Base-by-base conservation (phyloP, 2,329 filamentous ascomycete genomes). In the Penicillium crustosum region DNA sequence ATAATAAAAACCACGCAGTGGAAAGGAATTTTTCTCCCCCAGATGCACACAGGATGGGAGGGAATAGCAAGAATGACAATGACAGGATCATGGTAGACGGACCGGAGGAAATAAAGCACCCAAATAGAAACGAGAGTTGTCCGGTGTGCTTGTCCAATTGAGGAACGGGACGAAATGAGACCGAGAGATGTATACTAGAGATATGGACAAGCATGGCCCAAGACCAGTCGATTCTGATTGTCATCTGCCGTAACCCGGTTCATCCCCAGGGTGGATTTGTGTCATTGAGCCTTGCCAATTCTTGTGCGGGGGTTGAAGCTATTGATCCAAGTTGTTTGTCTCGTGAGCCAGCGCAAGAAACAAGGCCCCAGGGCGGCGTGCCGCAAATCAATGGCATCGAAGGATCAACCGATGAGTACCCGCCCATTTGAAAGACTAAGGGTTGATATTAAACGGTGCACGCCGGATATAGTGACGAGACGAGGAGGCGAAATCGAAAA, bases 391-490 rank as follows among this genome's bases (percentile, higher is more conserved):
- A 56, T 52, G 25, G 35, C n/a, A 15, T 51, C 43, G 38, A 41
- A 38, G 31, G 19, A 39, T 58, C 55, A 55, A 48, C 51, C 55
- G 19, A 44, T 45, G 41, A 51, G 39, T 33, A 33, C 35, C 38
- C 51, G 53, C 47, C 53, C 42, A 41, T 54, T 53, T 53, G 56
- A 59, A 58, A 33, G 39, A 57, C 54, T 48, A 63, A 52, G 51
- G 43, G 50, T 57, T 63, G 55, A 53, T 61, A 67, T 67, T 66
- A 67, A 59, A 59, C 53, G 58, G 45, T 44, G 56, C 48, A 65
- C 57, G 58, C 49, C 61, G 54, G 53, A 57, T 61, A 58, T 63
- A 58, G 51, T 60, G 61, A 57, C 48, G 55, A 59, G 60, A 58
- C 49, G 51, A 58, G 58, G 52, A 58, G 58, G 55, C 45, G 61